Conservation (phyloP, 306 rosid genomes). For the Begonia loranthoides region DNA sequence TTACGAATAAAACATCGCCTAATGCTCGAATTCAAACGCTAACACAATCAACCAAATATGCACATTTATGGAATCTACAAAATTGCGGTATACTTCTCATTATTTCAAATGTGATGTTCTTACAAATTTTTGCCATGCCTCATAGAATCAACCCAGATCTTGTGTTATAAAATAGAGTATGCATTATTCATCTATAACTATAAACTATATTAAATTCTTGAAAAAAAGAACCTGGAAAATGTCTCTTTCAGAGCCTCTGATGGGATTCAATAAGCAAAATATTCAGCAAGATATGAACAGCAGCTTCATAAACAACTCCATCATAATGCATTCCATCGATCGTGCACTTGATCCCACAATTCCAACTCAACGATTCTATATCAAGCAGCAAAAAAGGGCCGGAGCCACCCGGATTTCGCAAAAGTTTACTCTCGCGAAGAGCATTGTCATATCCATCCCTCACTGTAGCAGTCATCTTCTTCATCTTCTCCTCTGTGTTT, state of each 20-base stretch:
- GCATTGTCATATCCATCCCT: constrained; percentile 44
- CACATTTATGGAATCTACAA: too few relatives aligned
- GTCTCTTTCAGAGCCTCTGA: constrained; percentile 69
- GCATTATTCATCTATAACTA: too few relatives aligned
- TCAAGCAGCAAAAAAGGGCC: constrained; percentile 68
- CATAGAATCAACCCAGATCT: too few relatives aligned
- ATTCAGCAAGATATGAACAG: constrained; percentile 62
- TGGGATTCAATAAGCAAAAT: constrained; percentile 90
- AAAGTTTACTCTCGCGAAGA: constrained; percentile 33
- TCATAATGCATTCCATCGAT: constrained; percentile 92
- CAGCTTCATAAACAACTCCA: constrained; percentile 65
- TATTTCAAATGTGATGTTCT: too few relatives aligned
- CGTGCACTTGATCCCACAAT: constrained; percentile 81
- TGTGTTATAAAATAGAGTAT: too few relatives aligned
- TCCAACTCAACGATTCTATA: constrained; percentile 74
- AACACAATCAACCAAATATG: too few relatives aligned
- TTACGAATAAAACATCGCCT: too few relatives aligned
- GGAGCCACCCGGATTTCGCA: constrained; percentile 60
- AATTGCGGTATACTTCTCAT: too few relatives aligned
- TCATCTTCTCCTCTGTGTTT: constrained; percentile 75
- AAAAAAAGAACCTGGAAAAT: too few relatives aligned
- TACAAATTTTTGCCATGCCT: too few relatives aligned
- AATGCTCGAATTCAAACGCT: too few relatives aligned
- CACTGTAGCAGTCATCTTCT: constrained; percentile 57
- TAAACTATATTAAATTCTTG: too few relatives aligned